Evolutionary conservation across 192 early-diverging fungal genomes (phyloP).

Genomic region (Geosiphon pyriformis): DNA sequence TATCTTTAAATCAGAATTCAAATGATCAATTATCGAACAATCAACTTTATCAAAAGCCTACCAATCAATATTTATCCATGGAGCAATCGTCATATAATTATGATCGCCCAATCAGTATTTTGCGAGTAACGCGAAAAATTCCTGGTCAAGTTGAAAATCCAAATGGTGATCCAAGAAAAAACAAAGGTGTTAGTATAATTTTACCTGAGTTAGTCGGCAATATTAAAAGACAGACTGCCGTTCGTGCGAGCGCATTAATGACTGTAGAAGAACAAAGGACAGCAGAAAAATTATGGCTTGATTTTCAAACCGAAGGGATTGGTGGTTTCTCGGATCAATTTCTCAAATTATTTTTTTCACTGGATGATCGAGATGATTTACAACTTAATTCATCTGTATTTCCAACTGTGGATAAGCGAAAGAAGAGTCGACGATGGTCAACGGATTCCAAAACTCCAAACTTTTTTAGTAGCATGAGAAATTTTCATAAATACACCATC

Average conservation of each 20-base stretch:
- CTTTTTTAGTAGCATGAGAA: neutral
- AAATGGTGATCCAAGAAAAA: neutral
- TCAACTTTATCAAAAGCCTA: neutral
- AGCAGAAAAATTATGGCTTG: constrained; percentile 13
- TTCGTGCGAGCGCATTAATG: constrained; percentile 18
- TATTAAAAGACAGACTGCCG: constrained; percentile 16
- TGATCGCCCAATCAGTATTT: constrained; percentile 9
- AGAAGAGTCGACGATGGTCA: neutral
- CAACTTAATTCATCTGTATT: neutral
- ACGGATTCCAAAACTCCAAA: neutral
- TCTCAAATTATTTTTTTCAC: constrained; percentile 17
- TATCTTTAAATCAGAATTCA: neutral
- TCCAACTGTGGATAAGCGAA: neutral
- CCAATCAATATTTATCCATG: neutral
- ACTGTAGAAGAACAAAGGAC: constrained; percentile 6
- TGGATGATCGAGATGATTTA: constrained; percentile 8
- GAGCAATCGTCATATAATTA: neutral
- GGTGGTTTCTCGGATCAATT: constrained; percentile 17
- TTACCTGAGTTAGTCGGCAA: constrained; percentile 6
- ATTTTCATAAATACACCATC: neutral
- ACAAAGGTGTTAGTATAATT: neutral
- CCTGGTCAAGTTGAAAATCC: neutral
- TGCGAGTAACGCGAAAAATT: constrained; percentile 13
- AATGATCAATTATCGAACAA: too few species aligned
- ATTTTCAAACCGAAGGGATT: constrained; percentile 22